Evolutionary conservation across 2,329 filamentous ascomycete species (phyloP).

Genomic region (Hymenoscyphus repandus): DNA sequence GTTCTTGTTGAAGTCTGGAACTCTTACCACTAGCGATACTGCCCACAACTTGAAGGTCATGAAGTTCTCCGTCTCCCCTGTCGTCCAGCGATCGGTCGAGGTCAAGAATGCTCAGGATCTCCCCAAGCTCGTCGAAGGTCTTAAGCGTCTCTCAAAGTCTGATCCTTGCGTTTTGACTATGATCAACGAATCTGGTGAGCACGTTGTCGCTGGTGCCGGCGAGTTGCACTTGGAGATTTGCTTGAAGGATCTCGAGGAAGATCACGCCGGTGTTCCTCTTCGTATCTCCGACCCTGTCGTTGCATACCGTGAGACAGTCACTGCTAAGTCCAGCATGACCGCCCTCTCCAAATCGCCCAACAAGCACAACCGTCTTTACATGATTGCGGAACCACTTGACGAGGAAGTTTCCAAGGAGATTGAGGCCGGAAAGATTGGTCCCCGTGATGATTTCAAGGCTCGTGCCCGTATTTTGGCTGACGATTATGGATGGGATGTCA

Average conservation of each 20-base stretch:
- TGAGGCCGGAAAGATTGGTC: slow-evolving; percentile 83
- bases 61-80: slow-evolving; percentile 99
- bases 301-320: slow-evolving; percentile 96
- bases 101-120: slow-evolving; percentile 99
- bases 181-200: slow-evolving; percentile 91
- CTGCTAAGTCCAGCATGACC: slow-evolving; percentile 80
- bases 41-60: slow-evolving; percentile 99
- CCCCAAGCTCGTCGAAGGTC: slow-evolving; percentile 99
- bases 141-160: slow-evolving; percentile 99
- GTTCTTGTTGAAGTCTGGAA: slow-evolving; percentile 99
- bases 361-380: slow-evolving; percentile 99
- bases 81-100: slow-evolving; percentile 97
- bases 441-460: slow-evolving; percentile 98
- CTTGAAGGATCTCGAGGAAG: slow-evolving; percentile 99
- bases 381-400: slow-evolving; percentile 81
- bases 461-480: slow-evolving; percentile 95
- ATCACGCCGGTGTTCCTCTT: slow-evolving; percentile 97
- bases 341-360: slow-evolving; percentile 99
- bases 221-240: slow-evolving; percentile 99
- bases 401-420: slow-evolving; percentile 92
- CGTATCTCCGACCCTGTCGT: slow-evolving; percentile 98
- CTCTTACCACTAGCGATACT: slow-evolving; percentile 91
- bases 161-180: slow-evolving; percentile 94
- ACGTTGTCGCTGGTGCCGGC: slow-evolving; percentile 98
- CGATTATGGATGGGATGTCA: slow-evolving; percentile 98